These are phyloP conservation scores for Batrachochytrium dendrobatidis DNA, from an alignment of 371 early-diverging fungal species.

Conservation along the genomic window DNA sequence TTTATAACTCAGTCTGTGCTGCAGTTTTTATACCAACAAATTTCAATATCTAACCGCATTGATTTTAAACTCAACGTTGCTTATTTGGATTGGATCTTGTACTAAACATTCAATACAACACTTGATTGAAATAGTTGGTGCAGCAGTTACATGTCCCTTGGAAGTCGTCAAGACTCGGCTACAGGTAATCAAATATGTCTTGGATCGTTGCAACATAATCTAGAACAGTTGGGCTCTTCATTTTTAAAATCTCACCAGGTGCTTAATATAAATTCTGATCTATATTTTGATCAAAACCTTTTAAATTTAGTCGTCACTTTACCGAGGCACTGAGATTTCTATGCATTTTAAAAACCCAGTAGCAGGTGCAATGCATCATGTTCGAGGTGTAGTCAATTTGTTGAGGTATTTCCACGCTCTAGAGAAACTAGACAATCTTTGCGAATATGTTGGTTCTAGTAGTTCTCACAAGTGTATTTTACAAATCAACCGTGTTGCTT, in stretches of 20 bases:
- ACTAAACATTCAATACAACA: too few relatives aligned
- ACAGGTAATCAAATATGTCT: slow-evolving; percentile 47
- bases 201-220: background rate
- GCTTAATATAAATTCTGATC: background rate
- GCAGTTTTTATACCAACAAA: background rate
- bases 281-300: too few relatives aligned
- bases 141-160: slow-evolving; percentile 76
- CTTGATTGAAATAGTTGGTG: too few relatives aligned
- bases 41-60: slow-evolving; percentile 3
- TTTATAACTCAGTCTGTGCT: too few relatives aligned
- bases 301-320: slow-evolving; percentile 27
- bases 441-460: too few relatives aligned
- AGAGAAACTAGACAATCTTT: too few relatives aligned
- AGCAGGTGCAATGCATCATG: slow-evolving; percentile 12
- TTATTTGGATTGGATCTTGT: too few relatives aligned
- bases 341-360: slow-evolving; percentile 23
- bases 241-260: too few relatives aligned
- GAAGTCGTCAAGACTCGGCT: slow-evolving; percentile 86
- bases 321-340: slow-evolving; percentile 12
- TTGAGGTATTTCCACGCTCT: slow-evolving; percentile 21
- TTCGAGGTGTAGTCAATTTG: slow-evolving; percentile 19
- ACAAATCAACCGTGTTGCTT: too few relatives aligned
- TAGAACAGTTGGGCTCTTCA: background rate
- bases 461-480: too few relatives aligned
- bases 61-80: too few relatives aligned